A percentile compares a stretch with the other conserved stretches of the same genome.
These are phyloP conservation scores for Microbotryum violaceum DNA, from an alignment of 1,284 basidiomycete genomes.

Conservation along the genomic window DNA sequence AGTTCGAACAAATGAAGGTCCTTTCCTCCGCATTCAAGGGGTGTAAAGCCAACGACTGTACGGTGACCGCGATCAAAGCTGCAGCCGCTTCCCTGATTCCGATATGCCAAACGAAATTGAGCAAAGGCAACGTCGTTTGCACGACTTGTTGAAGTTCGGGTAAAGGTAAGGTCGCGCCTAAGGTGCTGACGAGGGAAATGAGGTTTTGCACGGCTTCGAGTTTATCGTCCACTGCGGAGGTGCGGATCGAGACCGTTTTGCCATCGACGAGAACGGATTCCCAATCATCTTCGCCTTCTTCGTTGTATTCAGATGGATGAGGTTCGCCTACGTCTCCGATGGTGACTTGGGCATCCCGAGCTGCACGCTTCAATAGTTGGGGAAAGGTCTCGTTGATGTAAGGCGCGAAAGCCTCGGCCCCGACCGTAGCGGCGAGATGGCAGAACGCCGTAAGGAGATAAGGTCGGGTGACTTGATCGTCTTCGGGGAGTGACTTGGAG, in stretches of 20 bases:
- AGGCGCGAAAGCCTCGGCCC: slow-evolving; percentile 8
- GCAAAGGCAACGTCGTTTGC: not conserved
- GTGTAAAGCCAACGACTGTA: not conserved
- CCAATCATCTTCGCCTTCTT: slow-evolving; percentile 13
- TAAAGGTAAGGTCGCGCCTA: not conserved
- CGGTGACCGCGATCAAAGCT: slow-evolving; percentile 3
- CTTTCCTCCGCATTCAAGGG: not conserved
- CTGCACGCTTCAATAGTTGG: slow-evolving; percentile 2
- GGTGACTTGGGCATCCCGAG: not conserved
- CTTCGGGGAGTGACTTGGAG: not conserved
- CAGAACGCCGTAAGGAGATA: slow-evolving; percentile 6
- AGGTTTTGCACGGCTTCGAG: slow-evolving; percentile 6
- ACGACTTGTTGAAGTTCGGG: slow-evolving; percentile 1
- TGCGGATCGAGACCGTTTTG: slow-evolving; percentile 1
- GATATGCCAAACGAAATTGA: slow-evolving; percentile 10
- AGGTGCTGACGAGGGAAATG: slow-evolving; percentile 4
- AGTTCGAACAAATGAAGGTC: not conserved
- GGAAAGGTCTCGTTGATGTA: slow-evolving; percentile 7
- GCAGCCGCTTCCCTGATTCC: slow-evolving; percentile 5
- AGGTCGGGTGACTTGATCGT: not conserved
- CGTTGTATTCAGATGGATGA: not conserved
- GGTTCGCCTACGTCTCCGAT: slow-evolving; percentile 1
- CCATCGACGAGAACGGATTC: slow-evolving; percentile 5
- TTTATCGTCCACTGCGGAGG: slow-evolving; percentile 8
- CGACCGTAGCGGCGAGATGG: slow-evolving; percentile 3